Conservation (phyloP, 2,329 filamentous ascomycete genomes). For the Trichoderma sp. region DNA sequence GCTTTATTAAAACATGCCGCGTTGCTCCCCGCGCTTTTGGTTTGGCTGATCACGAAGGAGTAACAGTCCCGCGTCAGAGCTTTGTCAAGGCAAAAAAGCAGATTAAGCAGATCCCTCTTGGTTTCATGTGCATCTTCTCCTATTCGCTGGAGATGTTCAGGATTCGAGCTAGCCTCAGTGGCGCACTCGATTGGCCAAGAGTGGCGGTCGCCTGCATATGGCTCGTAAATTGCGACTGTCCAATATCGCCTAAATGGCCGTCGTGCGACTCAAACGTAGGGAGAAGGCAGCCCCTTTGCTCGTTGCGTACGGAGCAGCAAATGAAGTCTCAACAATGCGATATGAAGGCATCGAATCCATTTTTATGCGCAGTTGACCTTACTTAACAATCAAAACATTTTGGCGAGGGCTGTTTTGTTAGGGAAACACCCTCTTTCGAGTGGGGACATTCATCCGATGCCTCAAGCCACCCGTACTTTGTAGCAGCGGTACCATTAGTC, state of each 20-base stretch:
- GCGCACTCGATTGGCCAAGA: conserved; percentile 12
- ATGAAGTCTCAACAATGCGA: conserved; percentile 9
- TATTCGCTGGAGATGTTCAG: not conserved
- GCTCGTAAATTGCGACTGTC: conserved; percentile 18
- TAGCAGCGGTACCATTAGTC: not conserved
- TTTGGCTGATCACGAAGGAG: not conserved
- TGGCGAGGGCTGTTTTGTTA: not conserved
- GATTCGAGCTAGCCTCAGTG: conserved; percentile 7
- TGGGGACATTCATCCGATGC: conserved; percentile 1
- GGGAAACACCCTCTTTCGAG: not conserved
- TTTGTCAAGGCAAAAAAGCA: not conserved
- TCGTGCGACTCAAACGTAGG: conserved; percentile 1
- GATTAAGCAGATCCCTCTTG: not conserved
- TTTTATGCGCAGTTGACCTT: not conserved
- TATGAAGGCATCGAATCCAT: not conserved
- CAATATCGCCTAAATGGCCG: conserved; percentile 17
- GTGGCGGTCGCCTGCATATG: not conserved
- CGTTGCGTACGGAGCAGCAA: not conserved
- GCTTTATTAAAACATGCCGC: not conserved
- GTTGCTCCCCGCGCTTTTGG: not conserved
- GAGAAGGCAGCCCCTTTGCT: not conserved
- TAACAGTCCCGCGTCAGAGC: not conserved
- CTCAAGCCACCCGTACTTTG: not conserved
- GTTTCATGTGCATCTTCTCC: conserved; percentile 11
- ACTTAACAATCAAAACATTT: not conserved